These are phyloP conservation scores for Schoenoplectus tabernaemontani DNA, from an alignment of 202 grass and related monocot species.

Conservation along the genomic window DNA sequence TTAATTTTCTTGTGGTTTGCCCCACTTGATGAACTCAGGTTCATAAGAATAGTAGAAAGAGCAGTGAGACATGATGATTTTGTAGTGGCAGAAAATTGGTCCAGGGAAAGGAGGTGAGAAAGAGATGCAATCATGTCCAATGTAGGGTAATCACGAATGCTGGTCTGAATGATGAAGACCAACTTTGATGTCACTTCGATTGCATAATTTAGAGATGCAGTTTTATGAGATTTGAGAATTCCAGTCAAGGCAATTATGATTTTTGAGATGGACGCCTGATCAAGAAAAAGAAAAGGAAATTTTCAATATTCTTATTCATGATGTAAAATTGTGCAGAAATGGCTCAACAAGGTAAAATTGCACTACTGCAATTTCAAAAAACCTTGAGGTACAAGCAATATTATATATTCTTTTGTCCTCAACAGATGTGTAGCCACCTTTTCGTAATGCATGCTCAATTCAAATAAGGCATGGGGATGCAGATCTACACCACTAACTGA, in stretches of 20 bases:
- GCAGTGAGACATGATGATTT: conserved; percentile 40
- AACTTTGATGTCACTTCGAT: conserved; percentile 60
- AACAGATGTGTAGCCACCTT: neutral
- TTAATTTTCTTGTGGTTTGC: conserved; percentile 47
- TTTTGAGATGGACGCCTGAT: conserved; percentile 61
- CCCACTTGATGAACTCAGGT: conserved; percentile 17
- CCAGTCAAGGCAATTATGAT: conserved; percentile 41
- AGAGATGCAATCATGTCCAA: conserved; percentile 45
- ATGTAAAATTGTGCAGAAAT: neutral
- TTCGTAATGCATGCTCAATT: neutral
- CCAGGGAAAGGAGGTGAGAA: conserved; percentile 38
- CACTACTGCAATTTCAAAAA: neutral
- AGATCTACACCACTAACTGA: neutral
- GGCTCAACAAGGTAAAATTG: neutral
- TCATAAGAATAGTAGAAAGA: conserved; percentile 47
- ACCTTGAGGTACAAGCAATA: neutral
- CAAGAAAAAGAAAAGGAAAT: neutral
- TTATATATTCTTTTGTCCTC: neutral
- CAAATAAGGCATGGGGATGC: neutral
- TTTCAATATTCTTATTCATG: neutral
- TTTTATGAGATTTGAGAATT: conserved; percentile 58
- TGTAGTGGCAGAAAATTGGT: conserved; percentile 23
- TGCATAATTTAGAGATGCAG: conserved; percentile 35
- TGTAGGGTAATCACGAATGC: conserved; percentile 43
- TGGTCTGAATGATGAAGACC: conserved; percentile 35